These are phyloP conservation scores for Sphaceloma murrayae DNA, from an alignment of 2,329 filamentous ascomycete genomes.

Conservation along the genomic window DNA sequence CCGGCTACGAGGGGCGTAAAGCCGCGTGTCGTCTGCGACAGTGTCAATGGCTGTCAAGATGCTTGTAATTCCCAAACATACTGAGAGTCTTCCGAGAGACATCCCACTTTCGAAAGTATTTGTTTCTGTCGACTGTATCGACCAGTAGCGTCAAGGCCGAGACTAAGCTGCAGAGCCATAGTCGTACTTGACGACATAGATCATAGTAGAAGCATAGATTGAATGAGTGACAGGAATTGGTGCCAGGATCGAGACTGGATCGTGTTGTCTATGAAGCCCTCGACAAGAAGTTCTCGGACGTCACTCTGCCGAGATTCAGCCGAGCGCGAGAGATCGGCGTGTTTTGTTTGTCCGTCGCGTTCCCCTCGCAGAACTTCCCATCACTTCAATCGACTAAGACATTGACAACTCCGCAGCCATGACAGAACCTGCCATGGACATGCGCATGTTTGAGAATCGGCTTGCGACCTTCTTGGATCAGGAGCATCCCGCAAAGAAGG, in stretches of 20 bases:
- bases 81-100: slow-evolving; percentile 15
- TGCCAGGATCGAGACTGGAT: background rate
- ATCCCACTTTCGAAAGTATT: slow-evolving; percentile 8
- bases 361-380: slow-evolving; percentile 3
- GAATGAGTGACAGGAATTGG: slow-evolving; percentile 14
- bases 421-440: slow-evolving; percentile 33
- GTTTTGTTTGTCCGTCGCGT: slow-evolving; percentile 17
- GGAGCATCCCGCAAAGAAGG: slow-evolving; percentile 56
- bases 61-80: background rate
- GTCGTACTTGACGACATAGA: background rate
- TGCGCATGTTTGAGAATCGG: slow-evolving; percentile 62
- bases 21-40: slow-evolving; percentile 8
- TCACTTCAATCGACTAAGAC: slow-evolving; percentile 14
- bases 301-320: slow-evolving; percentile 9
- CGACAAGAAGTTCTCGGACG: slow-evolving; percentile 2
- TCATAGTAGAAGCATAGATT: slow-evolving; percentile 10
- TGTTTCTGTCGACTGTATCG: slow-evolving; percentile 2
- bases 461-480: slow-evolving; percentile 67
- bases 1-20: slow-evolving; percentile 27
- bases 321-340: slow-evolving; percentile 14
- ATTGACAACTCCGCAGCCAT: slow-evolving; percentile 20
- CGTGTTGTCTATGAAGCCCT: background rate
- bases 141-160: background rate
- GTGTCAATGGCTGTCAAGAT: slow-evolving; percentile 3
- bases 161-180: slow-evolving; percentile 11